phyloP scores from a whole-genome alignment of 2,329 filamentous ascomycete species.

The Phialocephala subalpina region DNA sequence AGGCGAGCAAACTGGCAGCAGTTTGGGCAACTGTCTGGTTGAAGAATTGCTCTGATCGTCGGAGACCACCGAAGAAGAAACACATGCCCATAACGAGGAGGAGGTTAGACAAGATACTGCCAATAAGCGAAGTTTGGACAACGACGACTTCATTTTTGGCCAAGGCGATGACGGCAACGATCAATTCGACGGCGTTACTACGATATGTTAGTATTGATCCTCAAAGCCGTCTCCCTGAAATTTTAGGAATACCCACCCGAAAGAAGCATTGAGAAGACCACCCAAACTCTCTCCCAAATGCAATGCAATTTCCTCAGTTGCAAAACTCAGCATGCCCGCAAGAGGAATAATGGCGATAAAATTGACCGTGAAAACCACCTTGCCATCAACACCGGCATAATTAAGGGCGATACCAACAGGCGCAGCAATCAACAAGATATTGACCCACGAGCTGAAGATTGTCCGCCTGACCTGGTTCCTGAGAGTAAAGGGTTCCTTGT shows the following conservation, averaged over 20 bases:
- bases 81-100: slow-evolving; percentile 90
- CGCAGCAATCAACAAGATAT: slow-evolving; percentile 79
- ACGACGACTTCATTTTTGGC: slow-evolving; percentile 74
- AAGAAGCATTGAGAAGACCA: slow-evolving; percentile 88
- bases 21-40: slow-evolving; percentile 93
- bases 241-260: slow-evolving; percentile 66
- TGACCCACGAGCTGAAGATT: slow-evolving; percentile 85
- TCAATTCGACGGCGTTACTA: slow-evolving; percentile 86
- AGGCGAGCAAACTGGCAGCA: slow-evolving; percentile 73
- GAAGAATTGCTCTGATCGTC: slow-evolving; percentile 84
- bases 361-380: slow-evolving; percentile 84
- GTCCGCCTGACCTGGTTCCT: slow-evolving; percentile 76
- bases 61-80: slow-evolving; percentile 80
- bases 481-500: slow-evolving; percentile 59
- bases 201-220: slow-evolving; percentile 38
- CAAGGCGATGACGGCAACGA: slow-evolving; percentile 87
- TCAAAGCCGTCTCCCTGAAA: too few relatives aligned
- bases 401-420: slow-evolving; percentile 82
- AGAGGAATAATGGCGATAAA: slow-evolving; percentile 93
- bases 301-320: slow-evolving; percentile 88
- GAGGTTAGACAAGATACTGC: slow-evolving; percentile 90
- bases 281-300: slow-evolving; percentile 86
- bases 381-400: slow-evolving; percentile 64
- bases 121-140: slow-evolving; percentile 91
- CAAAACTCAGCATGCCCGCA: slow-evolving; percentile 85